These are phyloP conservation scores for Golovinomyces cichoracearum DNA, from an alignment of 2,329 filamentous ascomycete genomes.

Conservation along the genomic window DNA sequence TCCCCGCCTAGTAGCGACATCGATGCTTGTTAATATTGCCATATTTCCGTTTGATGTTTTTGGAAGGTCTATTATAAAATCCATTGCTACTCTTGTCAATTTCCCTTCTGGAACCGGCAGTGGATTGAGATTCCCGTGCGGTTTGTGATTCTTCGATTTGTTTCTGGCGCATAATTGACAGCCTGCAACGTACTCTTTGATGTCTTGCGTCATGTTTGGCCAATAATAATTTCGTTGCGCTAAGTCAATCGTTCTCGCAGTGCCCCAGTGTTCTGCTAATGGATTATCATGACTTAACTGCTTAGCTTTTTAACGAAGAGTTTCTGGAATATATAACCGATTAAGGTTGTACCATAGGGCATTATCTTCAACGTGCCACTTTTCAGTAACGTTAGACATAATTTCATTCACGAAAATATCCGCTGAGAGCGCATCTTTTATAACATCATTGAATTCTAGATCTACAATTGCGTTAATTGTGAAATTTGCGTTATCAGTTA, in stretches of 20 bases:
- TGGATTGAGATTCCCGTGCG: not conserved
- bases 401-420: not conserved
- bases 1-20: not conserved
- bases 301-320: not conserved
- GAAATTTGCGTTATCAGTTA: not conserved
- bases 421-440: not conserved
- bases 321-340: not conserved
- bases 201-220: not conserved
- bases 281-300: not conserved
- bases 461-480: not conserved
- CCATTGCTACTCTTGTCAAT: not conserved
- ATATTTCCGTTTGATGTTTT: not conserved
- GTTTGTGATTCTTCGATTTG: not conserved
- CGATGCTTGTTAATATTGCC: not conserved
- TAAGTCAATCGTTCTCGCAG: not conserved
- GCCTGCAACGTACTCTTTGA: not conserved
- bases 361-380: not conserved
- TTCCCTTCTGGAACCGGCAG: not conserved
- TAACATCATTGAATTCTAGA: not conserved
- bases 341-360: not conserved
- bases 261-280: not conserved
- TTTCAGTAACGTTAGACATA: not conserved
- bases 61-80: not conserved
- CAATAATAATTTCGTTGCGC: not conserved
- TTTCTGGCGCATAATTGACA: not conserved